Evolutionary conservation across 1,284 basidiomycete genomes (phyloP).

Genomic region (Malassezia obtusa): DNA sequence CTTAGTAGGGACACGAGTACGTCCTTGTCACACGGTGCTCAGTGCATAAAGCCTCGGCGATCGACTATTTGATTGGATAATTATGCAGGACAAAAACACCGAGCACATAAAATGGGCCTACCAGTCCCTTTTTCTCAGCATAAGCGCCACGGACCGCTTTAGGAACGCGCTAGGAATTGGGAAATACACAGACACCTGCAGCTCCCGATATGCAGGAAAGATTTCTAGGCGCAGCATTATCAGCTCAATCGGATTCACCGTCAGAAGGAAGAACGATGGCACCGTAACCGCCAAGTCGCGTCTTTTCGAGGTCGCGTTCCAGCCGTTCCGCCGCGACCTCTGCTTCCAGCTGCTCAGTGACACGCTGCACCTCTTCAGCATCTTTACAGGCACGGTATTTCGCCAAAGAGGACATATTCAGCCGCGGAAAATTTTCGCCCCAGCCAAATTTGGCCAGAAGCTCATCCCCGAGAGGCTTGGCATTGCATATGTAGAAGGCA

Average conservation of each 20-base stretch:
- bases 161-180: too few relatives aligned
- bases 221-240: too few relatives aligned
- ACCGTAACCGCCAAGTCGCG: slow-evolving; percentile 10
- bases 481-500: slow-evolving; percentile 33
- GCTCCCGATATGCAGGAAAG: too few relatives aligned
- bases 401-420: slow-evolving; percentile 31
- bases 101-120: too few relatives aligned
- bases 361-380: slow-evolving; percentile 22
- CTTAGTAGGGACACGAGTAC: too few relatives aligned
- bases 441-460: slow-evolving; percentile 39
- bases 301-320: slow-evolving; percentile 6
- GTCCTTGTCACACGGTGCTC: too few relatives aligned
- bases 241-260: neutral
- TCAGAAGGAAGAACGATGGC: slow-evolving; percentile 7
- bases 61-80: too few relatives aligned
- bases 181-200: too few relatives aligned
- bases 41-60: too few relatives aligned
- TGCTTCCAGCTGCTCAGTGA: slow-evolving; percentile 27
- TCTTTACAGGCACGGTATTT: slow-evolving; percentile 25
- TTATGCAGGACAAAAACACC: too few relatives aligned
- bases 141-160: too few relatives aligned
- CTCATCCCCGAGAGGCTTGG: slow-evolving; percentile 26
- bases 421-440: slow-evolving; percentile 34
- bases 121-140: too few relatives aligned
- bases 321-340: slow-evolving; percentile 23